Conservation (phyloP, 495 filamentous ascomycete genomes). For the Penicillium cosmopolitanum region DNA sequence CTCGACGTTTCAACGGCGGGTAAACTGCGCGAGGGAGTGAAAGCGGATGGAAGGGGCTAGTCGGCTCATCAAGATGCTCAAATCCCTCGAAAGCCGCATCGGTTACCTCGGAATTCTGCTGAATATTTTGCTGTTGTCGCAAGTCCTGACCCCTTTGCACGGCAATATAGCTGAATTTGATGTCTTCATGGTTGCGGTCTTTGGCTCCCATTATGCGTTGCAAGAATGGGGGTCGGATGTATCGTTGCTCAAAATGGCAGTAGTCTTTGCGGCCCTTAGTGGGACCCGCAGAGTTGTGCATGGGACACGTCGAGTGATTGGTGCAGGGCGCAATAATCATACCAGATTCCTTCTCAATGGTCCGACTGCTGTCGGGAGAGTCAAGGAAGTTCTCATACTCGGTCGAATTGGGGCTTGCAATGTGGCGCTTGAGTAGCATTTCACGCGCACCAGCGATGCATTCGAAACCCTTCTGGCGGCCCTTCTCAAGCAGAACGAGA, state of each 20-base stretch:
- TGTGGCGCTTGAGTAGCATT: conserved; percentile 73
- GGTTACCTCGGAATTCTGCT: conserved; percentile 47
- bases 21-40: conserved; percentile 78
- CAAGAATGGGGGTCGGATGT: conserved; percentile 78
- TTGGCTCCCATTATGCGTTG: conserved; percentile 74
- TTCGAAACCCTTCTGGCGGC: conserved; percentile 88
- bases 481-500: conserved; percentile 88
- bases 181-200: conserved; percentile 84
- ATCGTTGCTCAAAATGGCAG: conserved; percentile 90
- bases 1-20: conserved; percentile 80
- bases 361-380: conserved; percentile 36
- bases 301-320: conserved; percentile 84
- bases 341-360: conserved; percentile 66
- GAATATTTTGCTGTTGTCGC: conserved; percentile 41
- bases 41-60: conserved; percentile 54
- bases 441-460: conserved; percentile 81
- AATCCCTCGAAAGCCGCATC: conserved; percentile 57
- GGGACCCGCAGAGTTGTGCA: conserved; percentile 74
- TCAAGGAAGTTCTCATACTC: conserved; percentile 46
- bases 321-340: conserved; percentile 98
- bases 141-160: conserved; percentile 75
- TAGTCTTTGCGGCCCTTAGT: conserved; percentile 78
- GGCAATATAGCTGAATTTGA: conserved; percentile 85
- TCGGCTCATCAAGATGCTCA: conserved; percentile 34
- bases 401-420: conserved; percentile 64